Percentiles rank a stretch among this genome's conserved stretches.
Conservation (phyloP, 495 filamentous ascomycete species). For the Penicillium lividum region DNA sequence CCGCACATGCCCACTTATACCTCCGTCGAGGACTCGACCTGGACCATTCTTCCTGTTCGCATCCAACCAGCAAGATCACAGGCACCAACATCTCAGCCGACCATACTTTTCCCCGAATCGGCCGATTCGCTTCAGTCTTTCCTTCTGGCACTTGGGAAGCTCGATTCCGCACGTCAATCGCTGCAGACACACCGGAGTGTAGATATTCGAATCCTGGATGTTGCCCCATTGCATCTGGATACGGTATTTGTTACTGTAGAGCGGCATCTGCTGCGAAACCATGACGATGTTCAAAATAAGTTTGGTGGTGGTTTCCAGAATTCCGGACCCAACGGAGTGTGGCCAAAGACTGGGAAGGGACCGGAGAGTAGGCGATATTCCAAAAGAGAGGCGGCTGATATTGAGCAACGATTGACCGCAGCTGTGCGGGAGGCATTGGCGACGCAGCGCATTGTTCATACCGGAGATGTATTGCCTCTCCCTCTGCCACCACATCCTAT, state of each 20-base stretch:
- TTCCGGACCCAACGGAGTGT: conserved; percentile 38
- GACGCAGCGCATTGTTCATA: conserved; percentile 72
- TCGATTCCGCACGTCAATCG: conserved; percentile 54
- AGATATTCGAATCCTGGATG: conserved; percentile 80
- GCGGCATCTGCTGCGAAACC: conserved; percentile 64
- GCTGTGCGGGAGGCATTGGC: conserved; percentile 76
- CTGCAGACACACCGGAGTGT: conserved; percentile 59
- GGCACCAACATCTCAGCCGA: conserved; percentile 70
- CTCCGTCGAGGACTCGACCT: conserved; percentile 63
- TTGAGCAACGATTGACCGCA: conserved; percentile 67
- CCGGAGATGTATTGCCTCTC: conserved; percentile 80
- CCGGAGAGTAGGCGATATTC: conserved; percentile 39
- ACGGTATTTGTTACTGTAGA: conserved; percentile 85
- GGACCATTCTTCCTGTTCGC: conserved; percentile 82
- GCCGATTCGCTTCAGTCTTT: conserved; percentile 79
- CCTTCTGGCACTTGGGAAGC: conserved; percentile 61
- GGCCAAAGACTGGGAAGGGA: conserved; percentile 40
- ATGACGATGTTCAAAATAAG: conserved; percentile 61
- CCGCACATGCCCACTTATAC: conserved; percentile 68
- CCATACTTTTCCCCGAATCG: conserved; percentile 79
- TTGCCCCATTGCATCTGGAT: conserved; percentile 74
- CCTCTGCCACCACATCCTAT: conserved; percentile 85
- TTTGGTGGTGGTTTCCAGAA: conserved; percentile 62
- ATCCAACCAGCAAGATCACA: conserved; percentile 71
- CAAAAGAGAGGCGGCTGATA: conserved; percentile 41